Evolutionary conservation across 139 green algal genomes (phyloP).

Genomic region (Chlamydomonas sp.): DNA sequence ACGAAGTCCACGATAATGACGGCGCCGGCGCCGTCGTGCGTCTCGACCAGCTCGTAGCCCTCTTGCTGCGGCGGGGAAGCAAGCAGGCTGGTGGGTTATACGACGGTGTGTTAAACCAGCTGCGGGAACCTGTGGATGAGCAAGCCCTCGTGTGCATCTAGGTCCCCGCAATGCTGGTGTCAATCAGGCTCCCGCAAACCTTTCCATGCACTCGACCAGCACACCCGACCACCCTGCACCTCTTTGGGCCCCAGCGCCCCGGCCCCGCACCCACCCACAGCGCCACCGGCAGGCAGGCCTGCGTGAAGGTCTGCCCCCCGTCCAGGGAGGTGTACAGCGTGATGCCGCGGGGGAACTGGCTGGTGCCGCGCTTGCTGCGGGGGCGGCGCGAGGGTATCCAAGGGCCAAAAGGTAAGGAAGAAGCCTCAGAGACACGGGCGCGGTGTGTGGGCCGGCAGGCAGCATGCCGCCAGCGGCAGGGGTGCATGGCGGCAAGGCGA

Average conservation of each 20-base stretch:
- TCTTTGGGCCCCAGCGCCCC: background rate
- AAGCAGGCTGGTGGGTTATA: background rate
- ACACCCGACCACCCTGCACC: background rate
- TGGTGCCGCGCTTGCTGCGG: background rate
- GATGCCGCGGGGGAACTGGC: constrained; percentile 47
- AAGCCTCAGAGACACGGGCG: background rate
- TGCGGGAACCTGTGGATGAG: too few species aligned
- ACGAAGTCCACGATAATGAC: constrained; percentile 87
- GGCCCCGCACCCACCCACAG: constrained; percentile 54
- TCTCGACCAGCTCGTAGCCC: constrained; percentile 88
- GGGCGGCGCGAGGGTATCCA: background rate
- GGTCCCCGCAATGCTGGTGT: too few species aligned
- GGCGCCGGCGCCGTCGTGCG: constrained; percentile 73
- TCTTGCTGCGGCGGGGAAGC: constrained; percentile 56
- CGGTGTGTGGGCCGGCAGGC: too few species aligned
- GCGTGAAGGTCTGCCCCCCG: constrained; percentile 68
- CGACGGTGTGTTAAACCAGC: too few species aligned
- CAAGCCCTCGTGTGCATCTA: too few species aligned
- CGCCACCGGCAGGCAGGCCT: constrained; percentile 81
- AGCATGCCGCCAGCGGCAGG: too few species aligned
- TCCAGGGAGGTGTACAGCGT: constrained; percentile 60
- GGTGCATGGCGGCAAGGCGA: too few species aligned
- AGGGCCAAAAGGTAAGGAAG: background rate
- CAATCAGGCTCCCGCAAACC: too few species aligned
- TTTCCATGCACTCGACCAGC: too few species aligned